Evolutionary conservation across 192 early-diverging fungal species (phyloP).

Genomic region (Mortierella claussenii): DNA sequence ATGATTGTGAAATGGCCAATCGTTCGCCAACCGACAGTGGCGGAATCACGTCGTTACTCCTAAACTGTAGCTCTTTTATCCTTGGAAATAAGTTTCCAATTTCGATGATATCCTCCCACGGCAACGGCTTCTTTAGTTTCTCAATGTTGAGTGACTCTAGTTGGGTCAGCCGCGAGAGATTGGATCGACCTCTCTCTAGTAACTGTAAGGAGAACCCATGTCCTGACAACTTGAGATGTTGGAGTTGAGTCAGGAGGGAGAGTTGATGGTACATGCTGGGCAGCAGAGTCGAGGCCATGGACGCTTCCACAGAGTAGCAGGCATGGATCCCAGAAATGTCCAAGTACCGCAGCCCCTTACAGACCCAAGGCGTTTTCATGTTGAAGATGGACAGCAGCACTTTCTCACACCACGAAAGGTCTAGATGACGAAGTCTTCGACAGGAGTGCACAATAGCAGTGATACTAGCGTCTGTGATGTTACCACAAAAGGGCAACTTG

Average conservation of each 20-base stretch:
- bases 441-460: constrained; percentile 15
- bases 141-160: constrained; percentile 24
- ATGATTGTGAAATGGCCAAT: not conserved
- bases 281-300: not conserved
- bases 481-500: constrained; percentile 37
- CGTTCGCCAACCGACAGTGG: constrained; percentile 1
- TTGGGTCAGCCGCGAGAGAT: constrained; percentile 1
- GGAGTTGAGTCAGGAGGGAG: constrained; percentile 5
- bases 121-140: constrained; percentile 12
- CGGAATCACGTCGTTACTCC: constrained; percentile 32
- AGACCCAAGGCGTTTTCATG: constrained; percentile 14
- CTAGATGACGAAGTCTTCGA: constrained; percentile 13
- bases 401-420: constrained; percentile 32
- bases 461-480: constrained; percentile 20
- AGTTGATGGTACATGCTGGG: constrained; percentile 37
- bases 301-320: constrained; percentile 8
- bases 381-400: constrained; percentile 31
- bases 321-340: constrained; percentile 44
- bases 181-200: constrained; percentile 7
- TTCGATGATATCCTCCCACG: constrained; percentile 29
- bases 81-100: constrained; percentile 42
- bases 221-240: constrained; percentile 23
- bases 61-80: constrained; percentile 27
- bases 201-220: constrained; percentile 28
- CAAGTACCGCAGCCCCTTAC: constrained; percentile 16